Evolutionary conservation across 106 monocot species (phyloP).

Genomic region (Dioscorea zingiberensis): DNA sequence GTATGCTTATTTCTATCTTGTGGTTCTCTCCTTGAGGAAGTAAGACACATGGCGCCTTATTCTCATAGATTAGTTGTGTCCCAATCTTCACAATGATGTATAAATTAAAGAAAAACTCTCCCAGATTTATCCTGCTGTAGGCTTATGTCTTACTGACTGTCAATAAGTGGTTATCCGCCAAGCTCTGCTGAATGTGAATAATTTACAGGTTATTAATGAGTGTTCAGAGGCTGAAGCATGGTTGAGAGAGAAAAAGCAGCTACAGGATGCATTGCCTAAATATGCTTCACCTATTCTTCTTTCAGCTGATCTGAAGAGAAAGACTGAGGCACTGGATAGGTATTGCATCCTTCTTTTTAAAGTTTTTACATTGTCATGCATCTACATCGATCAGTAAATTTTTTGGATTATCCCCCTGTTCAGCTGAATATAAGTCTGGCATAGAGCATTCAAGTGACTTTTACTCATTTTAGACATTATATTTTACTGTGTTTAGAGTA

Average conservation of each 20-base stretch:
- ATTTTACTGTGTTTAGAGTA: too few species aligned
- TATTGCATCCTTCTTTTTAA: conserved; percentile 4
- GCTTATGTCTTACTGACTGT: too few species aligned
- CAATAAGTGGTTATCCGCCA: too few species aligned
- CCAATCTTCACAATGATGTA: not conserved
- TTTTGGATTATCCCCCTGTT: not conserved
- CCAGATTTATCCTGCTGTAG: not conserved
- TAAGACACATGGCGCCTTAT: too few species aligned
- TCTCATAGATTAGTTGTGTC: not conserved
- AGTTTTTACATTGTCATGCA: too few species aligned
- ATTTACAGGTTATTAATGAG: conserved; percentile 60
- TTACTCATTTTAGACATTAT: too few species aligned
- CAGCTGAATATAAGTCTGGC: too few species aligned
- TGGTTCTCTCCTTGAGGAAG: not conserved
- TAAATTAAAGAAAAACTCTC: not conserved
- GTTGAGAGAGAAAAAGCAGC: conserved; percentile 70
- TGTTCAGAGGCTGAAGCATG: conserved; percentile 72
- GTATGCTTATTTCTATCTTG: not conserved
- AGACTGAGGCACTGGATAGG: conserved; percentile 80
- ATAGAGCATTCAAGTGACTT: too few species aligned
- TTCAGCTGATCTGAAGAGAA: conserved; percentile 56
- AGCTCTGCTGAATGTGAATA: too few species aligned
- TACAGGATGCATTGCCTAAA: conserved; percentile 79
- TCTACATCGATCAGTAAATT: not conserved
- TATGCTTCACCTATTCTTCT: conserved; percentile 53